These are phyloP conservation scores for Paraphaeosphaeria minitans DNA, from an alignment of 2,329 filamentous ascomycete genomes.

Conservation along the genomic window DNA sequence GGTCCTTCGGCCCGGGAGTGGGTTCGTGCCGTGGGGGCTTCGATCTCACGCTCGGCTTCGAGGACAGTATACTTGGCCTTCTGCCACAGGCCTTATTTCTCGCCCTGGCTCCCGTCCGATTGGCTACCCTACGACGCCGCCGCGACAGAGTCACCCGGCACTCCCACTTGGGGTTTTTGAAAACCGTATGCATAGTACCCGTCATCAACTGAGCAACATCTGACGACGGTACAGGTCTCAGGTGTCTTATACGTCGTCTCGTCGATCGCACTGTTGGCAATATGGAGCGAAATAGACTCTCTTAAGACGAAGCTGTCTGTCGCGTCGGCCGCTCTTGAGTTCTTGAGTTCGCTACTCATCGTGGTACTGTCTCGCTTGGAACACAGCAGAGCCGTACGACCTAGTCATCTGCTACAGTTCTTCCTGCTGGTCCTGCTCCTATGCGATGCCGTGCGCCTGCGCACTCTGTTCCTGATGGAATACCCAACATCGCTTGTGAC, in stretches of 20 bases:
- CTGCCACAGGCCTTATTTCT: conserved; percentile 31
- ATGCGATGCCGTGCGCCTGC: conserved; percentile 31
- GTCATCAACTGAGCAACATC: neutral
- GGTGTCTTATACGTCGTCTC: conserved; percentile 26
- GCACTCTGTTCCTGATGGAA: conserved; percentile 31
- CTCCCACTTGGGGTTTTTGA: conserved; percentile 27
- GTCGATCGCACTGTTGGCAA: conserved; percentile 23
- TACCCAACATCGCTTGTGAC: conserved; percentile 22
- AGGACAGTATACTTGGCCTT: conserved; percentile 34
- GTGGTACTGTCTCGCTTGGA: conserved; percentile 30
- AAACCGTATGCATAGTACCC: conserved; percentile 14
- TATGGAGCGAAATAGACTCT: conserved; percentile 25
- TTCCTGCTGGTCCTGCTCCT: conserved; percentile 34
- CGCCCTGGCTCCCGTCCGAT: conserved; percentile 31
- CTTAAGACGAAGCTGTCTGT: conserved; percentile 28
- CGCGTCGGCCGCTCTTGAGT: conserved; percentile 27
- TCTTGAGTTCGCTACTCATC: conserved; percentile 25
- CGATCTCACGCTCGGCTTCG: conserved; percentile 36
- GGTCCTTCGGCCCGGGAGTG: conserved; percentile 27
- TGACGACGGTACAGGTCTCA: conserved; percentile 13
- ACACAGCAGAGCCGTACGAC: conserved; percentile 31
- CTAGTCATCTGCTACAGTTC: conserved; percentile 35
- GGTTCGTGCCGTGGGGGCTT: conserved; percentile 32
- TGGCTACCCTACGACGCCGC: conserved; percentile 28
- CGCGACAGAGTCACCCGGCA: conserved; percentile 23